These are phyloP conservation scores for Entelexis paramagnoliae DNA, from an alignment of 1,139 yeast genomes.

Conservation along the genomic window DNA sequence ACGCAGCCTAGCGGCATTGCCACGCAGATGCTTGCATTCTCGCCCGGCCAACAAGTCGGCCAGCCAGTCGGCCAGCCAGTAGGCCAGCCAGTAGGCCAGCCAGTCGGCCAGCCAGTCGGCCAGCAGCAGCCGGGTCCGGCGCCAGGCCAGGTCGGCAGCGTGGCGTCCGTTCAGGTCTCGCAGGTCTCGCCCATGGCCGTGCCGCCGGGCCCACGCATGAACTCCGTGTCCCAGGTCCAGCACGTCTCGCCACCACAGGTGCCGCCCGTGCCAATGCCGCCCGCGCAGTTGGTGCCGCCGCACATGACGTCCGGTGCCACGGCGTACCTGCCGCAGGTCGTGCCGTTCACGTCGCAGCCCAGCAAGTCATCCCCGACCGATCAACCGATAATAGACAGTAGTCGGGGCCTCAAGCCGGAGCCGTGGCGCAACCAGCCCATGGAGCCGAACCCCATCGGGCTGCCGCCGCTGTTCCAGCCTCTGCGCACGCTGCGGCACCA, in stretches of 20 bases:
- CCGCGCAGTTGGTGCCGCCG: constrained; percentile 4
- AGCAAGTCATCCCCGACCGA: constrained; percentile 4
- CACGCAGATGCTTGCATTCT: background rate
- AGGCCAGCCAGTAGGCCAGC: background rate
- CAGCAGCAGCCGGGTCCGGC: background rate
- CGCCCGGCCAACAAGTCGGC: background rate
- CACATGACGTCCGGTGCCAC: constrained; percentile 4
- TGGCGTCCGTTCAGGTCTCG: background rate
- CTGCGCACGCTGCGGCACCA: constrained; percentile 5
- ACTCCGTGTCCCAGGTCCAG: background rate
- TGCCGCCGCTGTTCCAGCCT: constrained; percentile 7
- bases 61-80: background rate
- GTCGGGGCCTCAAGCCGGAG: constrained; percentile 6
- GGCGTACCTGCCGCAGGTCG: constrained; percentile 5
- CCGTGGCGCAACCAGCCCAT: constrained; percentile 8
- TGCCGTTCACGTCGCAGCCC: constrained; percentile 2
- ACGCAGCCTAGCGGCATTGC: background rate
- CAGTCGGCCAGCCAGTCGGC: background rate
- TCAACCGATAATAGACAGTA: background rate
- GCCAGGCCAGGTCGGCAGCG: background rate
- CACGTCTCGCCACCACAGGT: constrained; percentile 4
- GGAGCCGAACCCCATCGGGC: constrained; percentile 6
- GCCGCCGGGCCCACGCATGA: background rate
- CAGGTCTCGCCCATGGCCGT: constrained; percentile 3
- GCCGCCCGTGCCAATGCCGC: background rate